A percentile compares a stretch with the other conserved stretches of the same genome.
phyloP scores from a whole-genome alignment of 208 protist genomes.

The Crithidia fasciculata region DNA sequence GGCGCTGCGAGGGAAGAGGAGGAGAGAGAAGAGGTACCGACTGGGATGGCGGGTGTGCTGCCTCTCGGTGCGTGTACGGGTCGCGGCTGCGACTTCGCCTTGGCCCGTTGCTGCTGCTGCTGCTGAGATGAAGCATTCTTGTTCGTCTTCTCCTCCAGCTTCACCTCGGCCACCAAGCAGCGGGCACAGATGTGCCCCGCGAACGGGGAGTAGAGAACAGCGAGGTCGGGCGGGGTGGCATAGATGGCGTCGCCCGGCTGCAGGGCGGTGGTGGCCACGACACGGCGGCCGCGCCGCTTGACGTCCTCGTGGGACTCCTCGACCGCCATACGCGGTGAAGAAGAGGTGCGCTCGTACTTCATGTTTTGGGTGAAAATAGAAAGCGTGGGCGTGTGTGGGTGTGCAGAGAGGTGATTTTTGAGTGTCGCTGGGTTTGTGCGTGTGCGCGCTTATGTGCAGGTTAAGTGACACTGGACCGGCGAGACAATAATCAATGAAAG shows the following conservation, averaged over 20 bases:
- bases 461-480: too few species aligned
- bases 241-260: conserved; percentile 43
- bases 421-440: not conserved
- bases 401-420: not conserved
- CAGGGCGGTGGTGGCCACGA: conserved; percentile 53
- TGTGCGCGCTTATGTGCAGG: not conserved
- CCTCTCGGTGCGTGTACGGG: not conserved
- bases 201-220: conserved; percentile 76
- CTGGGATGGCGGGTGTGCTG: not conserved
- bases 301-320: conserved; percentile 22
- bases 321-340: conserved; percentile 31
- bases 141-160: not conserved
- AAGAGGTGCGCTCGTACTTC: conserved; percentile 11
- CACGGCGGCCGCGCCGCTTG: conserved; percentile 56
- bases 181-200: conserved; percentile 53
- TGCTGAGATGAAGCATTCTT: not conserved
- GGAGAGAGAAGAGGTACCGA: not conserved
- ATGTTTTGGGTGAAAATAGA: not conserved
- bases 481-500: too few species aligned
- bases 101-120: not conserved
- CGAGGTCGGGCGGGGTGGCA: conserved; percentile 54
- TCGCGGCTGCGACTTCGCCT: not conserved
- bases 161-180: conserved; percentile 51
- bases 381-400: too few species aligned
- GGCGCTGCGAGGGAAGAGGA: not conserved